These are phyloP conservation scores for Elongisporangium anandrum DNA, from an alignment of 352 stramenopile genomes.

Conservation along the genomic window DNA sequence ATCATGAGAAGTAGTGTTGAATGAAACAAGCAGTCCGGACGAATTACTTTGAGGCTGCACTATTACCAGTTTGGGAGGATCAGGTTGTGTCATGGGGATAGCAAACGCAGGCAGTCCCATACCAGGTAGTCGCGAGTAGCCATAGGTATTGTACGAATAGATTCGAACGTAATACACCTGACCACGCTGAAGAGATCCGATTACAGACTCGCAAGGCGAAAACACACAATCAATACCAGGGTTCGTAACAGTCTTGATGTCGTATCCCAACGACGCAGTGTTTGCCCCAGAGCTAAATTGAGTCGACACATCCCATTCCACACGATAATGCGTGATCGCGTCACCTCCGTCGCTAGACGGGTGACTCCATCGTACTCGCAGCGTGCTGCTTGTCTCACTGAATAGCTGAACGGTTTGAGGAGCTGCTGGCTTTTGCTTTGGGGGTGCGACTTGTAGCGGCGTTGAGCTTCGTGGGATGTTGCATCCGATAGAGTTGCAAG, in stretches of 20 bases:
- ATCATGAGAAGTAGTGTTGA: constrained; percentile 69
- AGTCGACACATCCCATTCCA: constrained; percentile 91
- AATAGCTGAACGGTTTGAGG: constrained; percentile 79
- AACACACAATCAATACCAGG: constrained; percentile 74
- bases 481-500: constrained; percentile 89
- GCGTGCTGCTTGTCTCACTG: constrained; percentile 59
- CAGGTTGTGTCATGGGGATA: constrained; percentile 73
- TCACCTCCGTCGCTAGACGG: constrained; percentile 90
- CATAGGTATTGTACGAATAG: constrained; percentile 91
- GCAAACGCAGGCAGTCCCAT: constrained; percentile 65
- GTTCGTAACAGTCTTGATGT: constrained; percentile 64
- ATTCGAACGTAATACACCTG: constrained; percentile 88
- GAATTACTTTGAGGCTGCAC: constrained; percentile 32
- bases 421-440: constrained; percentile 82
- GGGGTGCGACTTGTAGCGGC: constrained; percentile 64
- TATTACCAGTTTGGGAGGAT: constrained; percentile 46
- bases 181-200: constrained; percentile 75
- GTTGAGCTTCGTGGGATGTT: constrained; percentile 73
- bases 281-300: constrained; percentile 80
- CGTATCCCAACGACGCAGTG: constrained; percentile 73
- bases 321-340: constrained; percentile 90
- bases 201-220: constrained; percentile 73
- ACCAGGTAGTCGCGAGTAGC: constrained; percentile 75
- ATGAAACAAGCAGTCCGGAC: constrained; percentile 61
- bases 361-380: constrained; percentile 87